Conservation (phyloP, 345 rosid species). For the Pseudoturritis turrita region DNA sequence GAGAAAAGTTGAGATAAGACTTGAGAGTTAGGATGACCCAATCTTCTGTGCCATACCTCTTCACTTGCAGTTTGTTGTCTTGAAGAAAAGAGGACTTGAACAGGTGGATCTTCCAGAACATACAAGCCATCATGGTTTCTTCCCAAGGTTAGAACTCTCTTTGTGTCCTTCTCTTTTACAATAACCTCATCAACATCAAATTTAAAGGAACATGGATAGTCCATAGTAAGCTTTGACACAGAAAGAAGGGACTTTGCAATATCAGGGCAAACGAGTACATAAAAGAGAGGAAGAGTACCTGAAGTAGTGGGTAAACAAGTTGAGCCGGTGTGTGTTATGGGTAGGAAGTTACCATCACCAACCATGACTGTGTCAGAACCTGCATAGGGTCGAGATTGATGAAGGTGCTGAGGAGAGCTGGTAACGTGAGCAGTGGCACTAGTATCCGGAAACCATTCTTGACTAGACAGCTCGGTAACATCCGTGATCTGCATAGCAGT, state of each 20-base stretch:
- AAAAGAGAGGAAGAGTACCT: too few species aligned
- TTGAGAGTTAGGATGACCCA: too few species aligned
- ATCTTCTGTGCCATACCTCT: too few species aligned
- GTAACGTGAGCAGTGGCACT: background rate
- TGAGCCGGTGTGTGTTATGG: background rate
- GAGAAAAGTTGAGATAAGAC: too few species aligned
- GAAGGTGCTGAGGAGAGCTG: background rate
- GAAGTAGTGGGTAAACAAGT: background rate
- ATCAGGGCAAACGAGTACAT: background rate
- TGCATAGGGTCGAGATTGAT: background rate
- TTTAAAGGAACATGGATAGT: background rate
- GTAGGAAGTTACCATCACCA: background rate
- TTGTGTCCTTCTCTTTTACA: background rate
- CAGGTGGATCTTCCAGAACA: too few species aligned
- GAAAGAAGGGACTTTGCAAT: background rate
- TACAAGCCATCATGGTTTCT: background rate
- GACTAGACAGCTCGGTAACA: background rate
- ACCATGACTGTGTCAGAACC: background rate
- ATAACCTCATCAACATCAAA: background rate
- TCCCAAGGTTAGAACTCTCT: background rate
- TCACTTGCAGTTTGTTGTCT: too few species aligned
- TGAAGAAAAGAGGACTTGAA: too few species aligned
- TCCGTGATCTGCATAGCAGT: background rate
- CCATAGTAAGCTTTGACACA: background rate
- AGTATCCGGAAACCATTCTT: background rate